Evolutionary conservation across 2,329 filamentous ascomycete genomes (phyloP).

Genomic region (Stemphylium lycopersici): DNA sequence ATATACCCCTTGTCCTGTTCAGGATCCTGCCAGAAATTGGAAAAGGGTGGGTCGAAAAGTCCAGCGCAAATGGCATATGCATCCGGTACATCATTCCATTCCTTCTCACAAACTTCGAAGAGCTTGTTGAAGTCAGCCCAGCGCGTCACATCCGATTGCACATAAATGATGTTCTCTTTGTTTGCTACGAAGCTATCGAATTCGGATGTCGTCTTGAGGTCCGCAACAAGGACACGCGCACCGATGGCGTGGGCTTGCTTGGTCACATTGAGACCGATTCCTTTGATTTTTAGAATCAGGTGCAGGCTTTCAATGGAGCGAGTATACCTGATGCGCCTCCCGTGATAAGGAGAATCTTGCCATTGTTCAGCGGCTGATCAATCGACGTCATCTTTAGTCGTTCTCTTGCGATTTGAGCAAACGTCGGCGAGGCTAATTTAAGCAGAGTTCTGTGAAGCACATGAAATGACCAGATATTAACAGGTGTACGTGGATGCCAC

Average conservation of each 20-base stretch:
- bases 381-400: conserved; percentile 19
- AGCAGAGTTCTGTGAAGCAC: background rate
- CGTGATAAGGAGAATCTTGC: conserved; percentile 44
- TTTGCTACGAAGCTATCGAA: conserved; percentile 25
- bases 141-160: conserved; percentile 35
- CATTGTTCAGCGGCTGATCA: conserved; percentile 39
- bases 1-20: conserved; percentile 36
- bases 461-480: background rate
- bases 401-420: background rate
- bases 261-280: conserved; percentile 42
- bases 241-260: conserved; percentile 36
- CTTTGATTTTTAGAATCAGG: conserved; percentile 16
- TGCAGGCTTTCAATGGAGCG: background rate
- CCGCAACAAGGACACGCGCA: conserved; percentile 31
- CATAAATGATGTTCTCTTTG: conserved; percentile 34
- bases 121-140: conserved; percentile 37
- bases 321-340: conserved; percentile 44
- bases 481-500: background rate
- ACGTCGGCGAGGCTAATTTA: background rate
- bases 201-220: conserved; percentile 30
- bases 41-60: conserved; percentile 38
- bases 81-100: conserved; percentile 42
- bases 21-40: conserved; percentile 40
- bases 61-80: conserved; percentile 42
- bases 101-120: conserved; percentile 32